Percentiles rank a stretch among this genome's conserved stretches.
These are phyloP conservation scores for Fusarium sp. DNA, from an alignment of 2,329 filamentous ascomycete genomes.

Conservation along the genomic window DNA sequence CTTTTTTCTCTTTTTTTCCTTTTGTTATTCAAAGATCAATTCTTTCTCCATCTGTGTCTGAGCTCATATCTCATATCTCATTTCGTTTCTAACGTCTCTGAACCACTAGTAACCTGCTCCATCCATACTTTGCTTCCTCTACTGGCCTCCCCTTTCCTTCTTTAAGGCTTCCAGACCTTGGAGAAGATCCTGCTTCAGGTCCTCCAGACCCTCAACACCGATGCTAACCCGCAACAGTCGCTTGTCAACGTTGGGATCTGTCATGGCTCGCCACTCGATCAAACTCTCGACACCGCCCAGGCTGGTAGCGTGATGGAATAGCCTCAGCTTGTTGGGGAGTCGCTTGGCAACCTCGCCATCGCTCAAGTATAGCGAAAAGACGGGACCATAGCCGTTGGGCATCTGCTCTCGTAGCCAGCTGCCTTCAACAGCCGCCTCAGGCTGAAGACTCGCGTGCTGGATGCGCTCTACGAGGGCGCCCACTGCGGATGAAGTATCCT, in stretches of 20 bases:
- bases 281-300: constrained; percentile 94
- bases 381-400: constrained; percentile 89
- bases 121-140: background rate
- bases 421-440: constrained; percentile 64
- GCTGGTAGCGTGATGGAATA: constrained; percentile 96
- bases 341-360: constrained; percentile 70
- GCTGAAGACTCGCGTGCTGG: constrained; percentile 84
- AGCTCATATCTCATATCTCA: background rate
- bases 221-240: constrained; percentile 84
- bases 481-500: constrained; percentile 56
- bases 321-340: constrained; percentile 80
- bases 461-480: constrained; percentile 70
- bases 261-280: constrained; percentile 97
- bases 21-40: constrained; percentile 1
- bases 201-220: constrained; percentile 88
- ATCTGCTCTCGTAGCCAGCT: constrained; percentile 89
- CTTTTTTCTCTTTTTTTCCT: background rate
- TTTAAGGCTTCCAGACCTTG: constrained; percentile 71
- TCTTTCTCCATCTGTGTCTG: constrained; percentile 1
- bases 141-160: constrained; percentile 3
- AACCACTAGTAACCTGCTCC: background rate
- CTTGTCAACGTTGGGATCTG: constrained; percentile 78
- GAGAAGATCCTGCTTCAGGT: constrained; percentile 81
- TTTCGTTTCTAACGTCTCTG: constrained; percentile 1
- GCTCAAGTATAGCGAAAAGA: constrained; percentile 81